Percentiles rank a stretch among this genome's conserved stretches.
Conservation (phyloP, 1,284 basidiomycete species). For the Termitomyces sp. region DNA sequence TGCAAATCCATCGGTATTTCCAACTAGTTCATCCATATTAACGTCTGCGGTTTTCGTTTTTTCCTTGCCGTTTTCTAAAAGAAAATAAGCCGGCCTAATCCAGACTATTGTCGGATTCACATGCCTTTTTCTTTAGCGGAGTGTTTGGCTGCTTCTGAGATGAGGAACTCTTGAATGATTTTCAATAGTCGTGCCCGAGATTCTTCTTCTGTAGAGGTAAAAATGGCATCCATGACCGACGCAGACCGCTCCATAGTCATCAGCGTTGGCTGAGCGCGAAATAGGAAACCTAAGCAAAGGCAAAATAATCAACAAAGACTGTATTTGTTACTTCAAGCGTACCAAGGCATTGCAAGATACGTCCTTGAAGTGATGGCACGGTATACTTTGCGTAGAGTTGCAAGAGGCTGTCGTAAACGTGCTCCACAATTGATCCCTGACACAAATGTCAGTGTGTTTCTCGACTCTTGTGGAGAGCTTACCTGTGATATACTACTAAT, state of each 20-base stretch:
- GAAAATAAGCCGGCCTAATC: background rate
- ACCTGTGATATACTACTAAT: slow-evolving; percentile 61
- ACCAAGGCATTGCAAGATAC: slow-evolving; percentile 82
- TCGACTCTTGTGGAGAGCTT: slow-evolving; percentile 7
- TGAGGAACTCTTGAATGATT: slow-evolving; percentile 87
- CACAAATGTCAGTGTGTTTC: slow-evolving; percentile 5
- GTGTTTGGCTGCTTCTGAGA: slow-evolving; percentile 76
- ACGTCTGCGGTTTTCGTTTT: slow-evolving; percentile 52
- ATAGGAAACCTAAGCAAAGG: slow-evolving; percentile 68
- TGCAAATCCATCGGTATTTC: slow-evolving; percentile 90
- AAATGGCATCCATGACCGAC: slow-evolving; percentile 86
- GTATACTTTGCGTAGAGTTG: slow-evolving; percentile 61
- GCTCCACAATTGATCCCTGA: slow-evolving; percentile 72
- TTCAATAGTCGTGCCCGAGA: slow-evolving; percentile 71
- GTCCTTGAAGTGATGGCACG: slow-evolving; percentile 50
- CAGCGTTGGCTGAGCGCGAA: slow-evolving; percentile 86
- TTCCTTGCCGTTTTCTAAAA: slow-evolving; percentile 31
- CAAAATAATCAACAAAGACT: background rate
- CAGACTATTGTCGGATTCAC: background rate
- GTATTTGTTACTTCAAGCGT: slow-evolving; percentile 13
- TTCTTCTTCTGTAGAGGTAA: slow-evolving; percentile 66
- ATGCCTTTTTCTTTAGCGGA: slow-evolving; percentile 61
- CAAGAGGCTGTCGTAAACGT: slow-evolving; percentile 74
- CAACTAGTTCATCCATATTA: slow-evolving; percentile 90
- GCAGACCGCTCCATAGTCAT: slow-evolving; percentile 79